Base-by-base conservation (phyloP, 2,329 filamentous ascomycete species). In the Nemania sp. region DNA sequence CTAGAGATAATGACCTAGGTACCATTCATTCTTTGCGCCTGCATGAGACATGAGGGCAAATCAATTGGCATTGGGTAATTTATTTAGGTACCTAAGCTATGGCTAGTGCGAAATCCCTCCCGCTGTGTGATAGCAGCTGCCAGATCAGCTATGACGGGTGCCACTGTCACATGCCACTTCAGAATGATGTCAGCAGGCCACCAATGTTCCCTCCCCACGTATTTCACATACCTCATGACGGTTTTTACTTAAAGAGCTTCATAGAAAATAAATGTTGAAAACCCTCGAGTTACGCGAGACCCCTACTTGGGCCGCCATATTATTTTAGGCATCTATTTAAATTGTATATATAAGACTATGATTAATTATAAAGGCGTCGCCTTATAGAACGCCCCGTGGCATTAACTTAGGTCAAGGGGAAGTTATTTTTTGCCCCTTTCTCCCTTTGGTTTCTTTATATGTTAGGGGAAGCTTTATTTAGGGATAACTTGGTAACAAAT, bases 161-260 rank as follows among this genome's bases (percentile, higher is more conserved):
- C 22, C 56, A 43, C 8, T 22, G 20, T 69, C 64, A 63, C 60
- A 67, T 67, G 67, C 60, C 29, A 47, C 60, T 47, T 43, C 7
- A 7, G 32, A 32, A 64, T 64, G 66, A 68, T 64, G 61, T 68
- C 66, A 68, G 52, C 61, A 57, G 60, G 24, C 27, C 7, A 43
- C 60, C 66, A 64, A 64, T 56, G 41, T 18, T 45, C 27, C 41
- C 18, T 45, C 22, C 52, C 55, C 56, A 64, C 61, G 61, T 62
- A 55, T 38, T 60, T 32, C 56, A 64, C 61, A 55, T 62, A 55
- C 47, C 64, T 32, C 59, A 58, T 58, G 54, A 63, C 53, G 41
- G 43, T 10, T 3, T 15, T 41, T 32, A 3, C 7, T 6, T 13
- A 41, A 41, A 41, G 7, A 41, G 13, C 35, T 41, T 13, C 15